Percentiles rank a stretch among this genome's conserved stretches.
Conservation (phyloP, 257 asterid species). For the Penstemon newberryi region DNA sequence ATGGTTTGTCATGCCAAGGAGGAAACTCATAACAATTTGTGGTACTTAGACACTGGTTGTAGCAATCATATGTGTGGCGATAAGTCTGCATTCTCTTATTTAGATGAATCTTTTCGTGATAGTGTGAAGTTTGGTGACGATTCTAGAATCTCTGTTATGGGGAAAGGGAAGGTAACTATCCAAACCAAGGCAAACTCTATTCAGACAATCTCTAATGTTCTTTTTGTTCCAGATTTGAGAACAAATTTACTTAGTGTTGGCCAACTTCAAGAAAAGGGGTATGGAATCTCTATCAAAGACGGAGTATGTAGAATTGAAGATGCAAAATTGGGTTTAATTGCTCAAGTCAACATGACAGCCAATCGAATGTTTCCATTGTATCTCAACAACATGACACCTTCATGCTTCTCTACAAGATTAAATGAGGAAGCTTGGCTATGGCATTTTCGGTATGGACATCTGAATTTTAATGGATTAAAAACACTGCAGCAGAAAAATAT, state of each 20-base stretch:
- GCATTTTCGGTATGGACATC: slow-evolving; percentile 24
- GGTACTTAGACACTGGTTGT: slow-evolving; percentile 29
- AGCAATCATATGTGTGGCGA: slow-evolving; percentile 24
- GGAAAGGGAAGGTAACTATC: slow-evolving; percentile 12
- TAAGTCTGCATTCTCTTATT: neutral
- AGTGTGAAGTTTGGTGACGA: slow-evolving; percentile 28
- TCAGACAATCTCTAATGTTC: slow-evolving; percentile 4
- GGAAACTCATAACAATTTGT: neutral
- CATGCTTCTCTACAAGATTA: neutral
- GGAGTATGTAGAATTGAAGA: slow-evolving; percentile 10
- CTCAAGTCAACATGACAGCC: slow-evolving; percentile 5
- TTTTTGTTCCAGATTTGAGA: slow-evolving; percentile 15
- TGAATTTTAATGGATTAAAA: neutral
- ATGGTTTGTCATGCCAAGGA: slow-evolving; percentile 6
- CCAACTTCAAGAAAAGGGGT: slow-evolving; percentile 28
- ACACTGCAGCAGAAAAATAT: neutral
- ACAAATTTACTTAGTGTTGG: slow-evolving; percentile 29
- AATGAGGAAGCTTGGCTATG: slow-evolving; percentile 2
- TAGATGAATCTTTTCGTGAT: slow-evolving; percentile 14
- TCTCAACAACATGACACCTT: neutral
- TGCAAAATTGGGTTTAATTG: neutral
- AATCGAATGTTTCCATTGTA: slow-evolving; percentile 13
- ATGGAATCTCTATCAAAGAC: neutral
- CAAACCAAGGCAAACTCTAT: neutral
- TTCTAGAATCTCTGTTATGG: neutral